phyloP scores from a whole-genome alignment of 306 rosid genomes.

The Clitoria ternatea region DNA sequence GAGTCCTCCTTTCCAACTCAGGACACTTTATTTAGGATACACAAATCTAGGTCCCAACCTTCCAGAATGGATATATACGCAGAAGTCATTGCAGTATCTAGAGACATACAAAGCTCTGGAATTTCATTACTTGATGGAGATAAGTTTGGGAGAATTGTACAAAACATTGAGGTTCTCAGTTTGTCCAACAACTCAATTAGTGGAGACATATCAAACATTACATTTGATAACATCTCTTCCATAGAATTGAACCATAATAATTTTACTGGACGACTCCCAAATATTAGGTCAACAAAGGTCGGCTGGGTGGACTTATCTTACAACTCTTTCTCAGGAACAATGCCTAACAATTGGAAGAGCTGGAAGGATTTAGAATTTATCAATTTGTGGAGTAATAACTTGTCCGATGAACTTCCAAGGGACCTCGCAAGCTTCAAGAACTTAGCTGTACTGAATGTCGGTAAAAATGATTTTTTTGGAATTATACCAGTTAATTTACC shows the following conservation, averaged over 20 bases:
- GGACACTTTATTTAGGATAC: not conserved
- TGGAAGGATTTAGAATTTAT: rapidly evolving
- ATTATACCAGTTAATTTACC: not conserved
- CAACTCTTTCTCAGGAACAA: conserved; percentile 7
- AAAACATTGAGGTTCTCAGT: not conserved
- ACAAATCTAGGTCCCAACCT: not conserved
- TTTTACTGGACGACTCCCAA: no score
- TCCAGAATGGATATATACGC: conserved; percentile 19
- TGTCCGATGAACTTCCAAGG: not conserved
- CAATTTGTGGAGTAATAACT: not conserved
- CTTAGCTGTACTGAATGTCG: not conserved
- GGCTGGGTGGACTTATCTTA: rapidly evolving
- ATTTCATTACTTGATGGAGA: not conserved
- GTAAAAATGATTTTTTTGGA: not conserved
- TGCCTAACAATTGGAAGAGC: not conserved
- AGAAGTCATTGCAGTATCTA: not conserved
- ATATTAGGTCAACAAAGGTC: not conserved
- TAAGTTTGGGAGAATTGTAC: not conserved
- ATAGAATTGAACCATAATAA: no score
- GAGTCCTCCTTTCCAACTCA: not conserved
- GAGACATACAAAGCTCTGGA: not conserved
- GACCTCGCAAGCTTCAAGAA: not conserved
- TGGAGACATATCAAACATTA: not conserved
- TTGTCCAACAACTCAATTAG: not conserved
- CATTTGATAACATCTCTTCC: no score